A percentile compares a stretch with the other conserved stretches of the same genome.
phyloP scores from a whole-genome alignment of 1,139 yeast genomes.

The Candida pseudocylindracea region DNA sequence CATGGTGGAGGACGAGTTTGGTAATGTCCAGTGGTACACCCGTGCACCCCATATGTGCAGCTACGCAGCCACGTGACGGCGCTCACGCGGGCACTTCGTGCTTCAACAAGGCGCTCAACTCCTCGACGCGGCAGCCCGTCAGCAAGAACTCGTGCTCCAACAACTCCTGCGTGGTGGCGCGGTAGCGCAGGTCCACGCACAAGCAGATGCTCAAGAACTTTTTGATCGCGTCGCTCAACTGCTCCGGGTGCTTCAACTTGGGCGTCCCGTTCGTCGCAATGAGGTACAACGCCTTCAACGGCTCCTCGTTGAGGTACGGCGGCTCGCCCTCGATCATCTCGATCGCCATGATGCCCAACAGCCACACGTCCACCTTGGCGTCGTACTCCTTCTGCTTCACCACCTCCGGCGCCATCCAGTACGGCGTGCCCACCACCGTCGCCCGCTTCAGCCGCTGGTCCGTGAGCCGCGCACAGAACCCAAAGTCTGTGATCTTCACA shows the following conservation, averaged over 20 bases:
- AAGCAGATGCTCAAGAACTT: conserved; percentile 78
- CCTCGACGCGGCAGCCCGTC: too few species aligned
- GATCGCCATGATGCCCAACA: conserved; percentile 92
- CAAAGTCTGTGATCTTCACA: conserved; percentile 93
- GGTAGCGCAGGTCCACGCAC: conserved; percentile 82
- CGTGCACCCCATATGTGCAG: too few species aligned
- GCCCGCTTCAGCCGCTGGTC: conserved; percentile 87
- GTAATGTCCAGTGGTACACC: too few species aligned
- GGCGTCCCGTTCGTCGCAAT: conserved; percentile 98
- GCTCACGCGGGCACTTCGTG: too few species aligned
- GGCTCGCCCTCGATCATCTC: conserved; percentile 99
- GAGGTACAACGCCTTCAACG: conserved; percentile 64
- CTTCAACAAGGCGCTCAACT: too few species aligned
- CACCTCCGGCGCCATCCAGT: conserved; percentile 99
- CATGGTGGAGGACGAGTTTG: neutral
- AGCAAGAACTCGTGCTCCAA: conserved; percentile 25
- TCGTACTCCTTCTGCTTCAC: conserved; percentile 93
- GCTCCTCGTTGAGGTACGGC: conserved; percentile 91
- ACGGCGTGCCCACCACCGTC: conserved; percentile 98
- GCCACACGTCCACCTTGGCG: conserved; percentile 96
- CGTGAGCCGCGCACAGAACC: conserved; percentile 91
- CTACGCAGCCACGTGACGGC: too few species aligned
- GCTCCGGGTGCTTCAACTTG: conserved; percentile 71
- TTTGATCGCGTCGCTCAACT: conserved; percentile 57
- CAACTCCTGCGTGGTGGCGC: conserved; percentile 82